A percentile compares a stretch with the other conserved stretches of the same genome.
Evolutionary conservation across 768 basidiomycete genomes (phyloP).

Genomic region (Kwoniella mangroviensis): DNA sequence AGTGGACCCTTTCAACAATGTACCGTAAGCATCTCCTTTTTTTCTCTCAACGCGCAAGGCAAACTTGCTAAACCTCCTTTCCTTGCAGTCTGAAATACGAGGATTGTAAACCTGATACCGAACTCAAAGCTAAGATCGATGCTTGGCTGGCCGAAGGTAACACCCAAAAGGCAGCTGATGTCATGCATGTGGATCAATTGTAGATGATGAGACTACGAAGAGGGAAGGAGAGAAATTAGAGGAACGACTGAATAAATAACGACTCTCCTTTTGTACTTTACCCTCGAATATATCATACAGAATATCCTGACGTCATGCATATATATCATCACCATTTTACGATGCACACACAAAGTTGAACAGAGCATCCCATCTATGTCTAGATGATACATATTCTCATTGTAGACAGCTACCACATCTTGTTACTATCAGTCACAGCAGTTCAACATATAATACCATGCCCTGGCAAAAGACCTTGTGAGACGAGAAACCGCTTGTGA

Average conservation of each 20-base stretch:
- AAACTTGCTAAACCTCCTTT: neutral
- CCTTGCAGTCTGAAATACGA: slow-evolving; percentile 48
- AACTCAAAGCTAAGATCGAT: slow-evolving; percentile 76
- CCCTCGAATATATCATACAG: neutral
- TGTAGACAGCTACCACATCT: too few species aligned
- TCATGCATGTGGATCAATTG: slow-evolving; percentile 53
- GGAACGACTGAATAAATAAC: neutral
- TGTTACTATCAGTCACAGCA: neutral
- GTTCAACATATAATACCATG: slow-evolving; percentile 61
- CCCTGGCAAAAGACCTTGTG: slow-evolving; percentile 86
- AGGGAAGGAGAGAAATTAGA: too few species aligned
- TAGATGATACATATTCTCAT: neutral
- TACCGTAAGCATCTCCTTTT: slow-evolving; percentile 66
- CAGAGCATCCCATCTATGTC: too few species aligned
- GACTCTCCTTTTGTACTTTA: neutral
- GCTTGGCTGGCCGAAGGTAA: slow-evolving; percentile 68
- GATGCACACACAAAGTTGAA: too few species aligned
- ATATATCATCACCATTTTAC: neutral
- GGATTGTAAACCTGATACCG: slow-evolving; percentile 63
- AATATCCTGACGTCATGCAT: slow-evolving; percentile 29
- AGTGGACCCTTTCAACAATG: slow-evolving; percentile 94
- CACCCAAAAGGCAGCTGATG: slow-evolving; percentile 37
- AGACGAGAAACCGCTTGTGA: neutral
- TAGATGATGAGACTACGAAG: slow-evolving; percentile 3
- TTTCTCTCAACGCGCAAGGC: slow-evolving; percentile 12